Evolutionary conservation across 2,329 filamentous ascomycete species (phyloP).

Genomic region (Xylariaceae sp.): DNA sequence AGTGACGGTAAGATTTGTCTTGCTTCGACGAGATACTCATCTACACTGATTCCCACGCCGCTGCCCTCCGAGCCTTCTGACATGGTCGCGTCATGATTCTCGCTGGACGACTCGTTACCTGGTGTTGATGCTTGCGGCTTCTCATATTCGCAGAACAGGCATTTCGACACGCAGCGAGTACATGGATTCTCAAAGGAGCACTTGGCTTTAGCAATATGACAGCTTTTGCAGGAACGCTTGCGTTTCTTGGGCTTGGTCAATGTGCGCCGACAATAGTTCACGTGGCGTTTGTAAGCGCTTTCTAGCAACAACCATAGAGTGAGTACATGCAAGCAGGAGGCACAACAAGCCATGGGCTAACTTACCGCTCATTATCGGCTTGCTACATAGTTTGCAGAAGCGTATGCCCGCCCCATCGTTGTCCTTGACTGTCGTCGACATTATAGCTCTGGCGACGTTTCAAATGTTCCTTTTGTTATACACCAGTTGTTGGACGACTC

Average conservation of each 20-base stretch:
- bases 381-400: constrained; percentile 23
- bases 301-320: constrained; percentile 9
- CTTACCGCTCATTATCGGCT: constrained; percentile 24
- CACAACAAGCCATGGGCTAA: background rate
- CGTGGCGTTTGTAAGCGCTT: constrained; percentile 23
- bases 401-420: constrained; percentile 9
- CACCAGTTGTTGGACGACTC: background rate
- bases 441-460: background rate
- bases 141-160: constrained; percentile 23
- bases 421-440: constrained; percentile 1
- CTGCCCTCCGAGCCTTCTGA: constrained; percentile 8
- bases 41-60: constrained; percentile 3
- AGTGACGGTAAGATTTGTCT: background rate
- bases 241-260: constrained; percentile 19
- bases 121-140: constrained; percentile 1
- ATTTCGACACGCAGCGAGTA: constrained; percentile 18
- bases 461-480: background rate
- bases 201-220: constrained; percentile 23
- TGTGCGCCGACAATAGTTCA: constrained; percentile 23
- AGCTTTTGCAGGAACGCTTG: constrained; percentile 24
- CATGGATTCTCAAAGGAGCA: constrained; percentile 25
- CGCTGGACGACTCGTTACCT: background rate
- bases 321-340: background rate
- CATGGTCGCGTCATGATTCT: constrained; percentile 1
- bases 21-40: background rate